phyloP scores from a whole-genome alignment of 2,329 filamentous ascomycete genomes.

The Aspergillus novofumigatus region DNA sequence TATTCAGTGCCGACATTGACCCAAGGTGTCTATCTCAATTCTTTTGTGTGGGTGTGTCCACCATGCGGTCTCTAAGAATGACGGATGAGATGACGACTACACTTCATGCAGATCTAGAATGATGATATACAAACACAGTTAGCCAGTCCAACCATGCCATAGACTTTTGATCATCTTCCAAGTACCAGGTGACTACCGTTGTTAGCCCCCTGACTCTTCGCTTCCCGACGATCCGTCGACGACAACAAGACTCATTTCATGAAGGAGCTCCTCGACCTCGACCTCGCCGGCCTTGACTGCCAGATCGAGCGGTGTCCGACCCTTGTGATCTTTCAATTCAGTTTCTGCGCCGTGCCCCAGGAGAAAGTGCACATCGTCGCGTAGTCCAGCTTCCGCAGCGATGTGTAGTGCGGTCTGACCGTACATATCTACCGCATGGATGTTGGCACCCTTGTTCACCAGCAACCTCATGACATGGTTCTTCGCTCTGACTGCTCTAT shows the following conservation, averaged over 20 bases:
- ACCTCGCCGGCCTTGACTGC: conserved; percentile 11
- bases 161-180: background rate
- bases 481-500: conserved; percentile 16
- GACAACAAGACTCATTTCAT: conserved; percentile 4
- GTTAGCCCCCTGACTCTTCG: background rate
- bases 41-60: no score
- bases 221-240: background rate
- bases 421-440: conserved; percentile 18
- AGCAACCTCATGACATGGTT: conserved; percentile 19
- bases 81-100: background rate
- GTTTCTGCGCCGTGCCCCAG: conserved; percentile 17
- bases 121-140: background rate
- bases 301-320: conserved; percentile 16
- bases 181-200: background rate
- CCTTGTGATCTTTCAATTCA: conserved; percentile 16
- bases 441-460: conserved; percentile 15
- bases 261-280: conserved; percentile 7
- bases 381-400: conserved; percentile 17
- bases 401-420: conserved; percentile 22
- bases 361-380: conserved; percentile 19
- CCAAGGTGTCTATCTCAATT: background rate
- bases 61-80: no score
- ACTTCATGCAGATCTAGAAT: background rate
- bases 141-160: background rate
- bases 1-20: background rate